Percentiles rank a stretch among this genome's conserved stretches.
Evolutionary conservation across 1,139 yeast species (phyloP).

Genomic region (Kodamaea arcana): DNA sequence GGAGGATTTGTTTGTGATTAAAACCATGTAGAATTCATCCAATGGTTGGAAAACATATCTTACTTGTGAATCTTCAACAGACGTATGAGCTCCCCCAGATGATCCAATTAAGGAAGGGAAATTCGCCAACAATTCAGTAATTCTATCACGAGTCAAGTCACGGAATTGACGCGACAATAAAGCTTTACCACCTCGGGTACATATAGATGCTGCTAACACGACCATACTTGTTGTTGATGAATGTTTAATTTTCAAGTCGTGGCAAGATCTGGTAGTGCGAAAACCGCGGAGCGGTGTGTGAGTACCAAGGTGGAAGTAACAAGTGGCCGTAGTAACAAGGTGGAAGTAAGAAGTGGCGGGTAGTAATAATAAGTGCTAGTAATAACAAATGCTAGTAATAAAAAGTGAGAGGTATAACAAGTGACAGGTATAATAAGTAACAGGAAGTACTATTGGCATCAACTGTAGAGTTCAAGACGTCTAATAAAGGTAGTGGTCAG

Average conservation of each 20-base stretch:
- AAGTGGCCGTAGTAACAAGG: no score
- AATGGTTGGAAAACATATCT: slow-evolving; percentile 95
- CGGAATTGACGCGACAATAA: slow-evolving; percentile 89
- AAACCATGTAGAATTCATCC: slow-evolving; percentile 87
- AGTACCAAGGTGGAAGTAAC: no score
- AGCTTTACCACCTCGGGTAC: slow-evolving; percentile 94
- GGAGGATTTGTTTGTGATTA: slow-evolving; percentile 87
- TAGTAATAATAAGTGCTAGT: no score
- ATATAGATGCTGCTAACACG: slow-evolving; percentile 88
- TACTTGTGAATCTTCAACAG: slow-evolving; percentile 88
- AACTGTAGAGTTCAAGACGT: no score
- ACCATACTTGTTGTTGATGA: slow-evolving; percentile 14
- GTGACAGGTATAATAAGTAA: no score
- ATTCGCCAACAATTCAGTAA: slow-evolving; percentile 79
- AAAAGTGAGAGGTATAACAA: no score
- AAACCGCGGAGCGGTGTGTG: no score
- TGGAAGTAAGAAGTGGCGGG: no score
- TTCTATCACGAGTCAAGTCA: slow-evolving; percentile 80
- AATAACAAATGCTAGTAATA: no score
- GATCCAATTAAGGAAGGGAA: slow-evolving; percentile 79
- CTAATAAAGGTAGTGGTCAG: no score
- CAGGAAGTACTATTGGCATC: no score
- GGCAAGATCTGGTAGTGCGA: slow-evolving; percentile 11
- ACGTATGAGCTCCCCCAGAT: slow-evolving; percentile 79
- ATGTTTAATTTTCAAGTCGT: slow-evolving; percentile 7